These are phyloP conservation scores for Austroboletus eburneus DNA, from an alignment of 768 basidiomycete genomes.

Conservation along the genomic window DNA sequence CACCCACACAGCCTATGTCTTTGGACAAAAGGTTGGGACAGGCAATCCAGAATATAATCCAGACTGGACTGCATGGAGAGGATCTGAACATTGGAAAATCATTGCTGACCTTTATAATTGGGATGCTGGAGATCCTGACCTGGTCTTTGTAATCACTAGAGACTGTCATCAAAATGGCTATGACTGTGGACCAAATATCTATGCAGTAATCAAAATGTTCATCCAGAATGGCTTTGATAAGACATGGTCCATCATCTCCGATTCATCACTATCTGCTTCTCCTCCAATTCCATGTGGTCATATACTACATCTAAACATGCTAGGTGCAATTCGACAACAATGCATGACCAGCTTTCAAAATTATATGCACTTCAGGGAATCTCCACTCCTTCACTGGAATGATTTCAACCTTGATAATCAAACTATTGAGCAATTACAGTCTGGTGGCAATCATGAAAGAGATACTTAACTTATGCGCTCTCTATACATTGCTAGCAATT, in stretches of 20 bases:
- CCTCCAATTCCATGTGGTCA: conserved; percentile 1
- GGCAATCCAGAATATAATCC: not conserved
- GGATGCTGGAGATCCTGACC: not conserved
- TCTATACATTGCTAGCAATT: not conserved
- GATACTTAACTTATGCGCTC: not conserved
- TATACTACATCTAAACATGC: not conserved
- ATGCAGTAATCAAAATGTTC: not conserved
- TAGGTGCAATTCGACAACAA: not conserved
- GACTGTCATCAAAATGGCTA: conserved; percentile 9
- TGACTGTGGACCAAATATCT: conserved; percentile 3
- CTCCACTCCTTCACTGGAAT: not conserved
- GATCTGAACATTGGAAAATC: not conserved
- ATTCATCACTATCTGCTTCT: not conserved
- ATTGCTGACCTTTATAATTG: conserved; percentile 1
- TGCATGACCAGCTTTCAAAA: not conserved
- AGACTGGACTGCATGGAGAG: conserved; percentile 1
- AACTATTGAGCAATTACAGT: not conserved
- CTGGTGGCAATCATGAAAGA: not conserved
- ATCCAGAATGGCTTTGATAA: not conserved
- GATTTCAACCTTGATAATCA: not conserved
- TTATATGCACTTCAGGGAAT: not conserved
- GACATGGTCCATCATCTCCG: not conserved
- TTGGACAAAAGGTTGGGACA: too few relatives aligned
- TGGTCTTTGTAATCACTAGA: not conserved
- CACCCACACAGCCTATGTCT: too few relatives aligned